Evolutionary conservation across 768 basidiomycete genomes (phyloP).

Genomic region (Lactarius indigo): DNA sequence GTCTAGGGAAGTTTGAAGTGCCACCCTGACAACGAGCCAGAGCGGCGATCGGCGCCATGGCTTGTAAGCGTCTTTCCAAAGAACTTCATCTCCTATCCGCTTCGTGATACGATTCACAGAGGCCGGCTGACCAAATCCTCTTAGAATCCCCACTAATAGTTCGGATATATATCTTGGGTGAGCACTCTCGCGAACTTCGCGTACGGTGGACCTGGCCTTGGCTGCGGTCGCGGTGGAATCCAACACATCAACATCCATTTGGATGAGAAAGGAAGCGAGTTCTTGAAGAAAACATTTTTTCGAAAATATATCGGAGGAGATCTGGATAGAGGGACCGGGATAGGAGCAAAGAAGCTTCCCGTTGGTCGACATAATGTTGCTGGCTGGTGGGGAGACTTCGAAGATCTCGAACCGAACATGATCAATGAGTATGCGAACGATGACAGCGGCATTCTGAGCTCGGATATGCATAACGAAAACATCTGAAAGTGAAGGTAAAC

Average conservation of each 20-base stretch:
- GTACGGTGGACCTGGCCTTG: constrained; percentile 25
- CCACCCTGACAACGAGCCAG: constrained; percentile 33
- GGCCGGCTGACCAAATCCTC: constrained; percentile 34
- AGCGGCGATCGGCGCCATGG: constrained; percentile 25
- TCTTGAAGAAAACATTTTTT: not conserved
- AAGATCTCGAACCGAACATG: constrained; percentile 31
- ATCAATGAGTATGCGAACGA: not conserved
- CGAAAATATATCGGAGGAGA: constrained; percentile 28
- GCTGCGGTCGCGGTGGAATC: not conserved
- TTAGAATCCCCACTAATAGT: not conserved
- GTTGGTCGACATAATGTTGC: constrained; percentile 34
- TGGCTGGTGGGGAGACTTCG: constrained; percentile 39
- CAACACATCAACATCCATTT: not conserved
- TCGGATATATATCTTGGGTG: not conserved
- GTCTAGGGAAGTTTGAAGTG: constrained; percentile 31
- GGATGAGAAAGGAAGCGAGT: not conserved
- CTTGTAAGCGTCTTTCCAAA: constrained; percentile 17
- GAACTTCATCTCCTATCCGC: not conserved
- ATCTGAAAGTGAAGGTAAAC: not conserved
- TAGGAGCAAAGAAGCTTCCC: constrained; percentile 33
- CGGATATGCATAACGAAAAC: constrained; percentile 13
- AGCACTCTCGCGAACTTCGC: not conserved
- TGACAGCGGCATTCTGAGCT: constrained; percentile 10
- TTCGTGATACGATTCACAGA: constrained; percentile 24
- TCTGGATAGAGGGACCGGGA: constrained; percentile 41